These are phyloP conservation scores for Corynascus novoguineensis DNA, from an alignment of 495 filamentous ascomycete species.

Conservation along the genomic window DNA sequence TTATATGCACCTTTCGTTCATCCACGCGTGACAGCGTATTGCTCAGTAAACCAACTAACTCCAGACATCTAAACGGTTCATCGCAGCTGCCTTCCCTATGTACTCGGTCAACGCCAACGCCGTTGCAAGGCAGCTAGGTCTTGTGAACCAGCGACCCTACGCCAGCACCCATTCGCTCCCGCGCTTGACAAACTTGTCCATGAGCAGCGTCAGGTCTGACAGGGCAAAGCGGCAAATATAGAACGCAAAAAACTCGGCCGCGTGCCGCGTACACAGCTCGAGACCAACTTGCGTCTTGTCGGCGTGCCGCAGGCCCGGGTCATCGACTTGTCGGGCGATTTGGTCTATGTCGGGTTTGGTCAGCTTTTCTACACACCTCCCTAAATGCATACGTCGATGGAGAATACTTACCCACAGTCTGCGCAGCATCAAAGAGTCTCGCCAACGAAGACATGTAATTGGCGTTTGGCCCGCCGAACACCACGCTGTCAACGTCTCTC, in stretches of 20 bases:
- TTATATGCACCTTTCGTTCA: not conserved
- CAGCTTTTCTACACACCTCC: not conserved
- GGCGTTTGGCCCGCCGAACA: constrained; percentile 76
- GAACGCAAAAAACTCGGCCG: constrained; percentile 96
- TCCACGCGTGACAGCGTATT: not conserved
- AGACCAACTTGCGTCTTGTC: constrained; percentile 85
- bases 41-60: not conserved
- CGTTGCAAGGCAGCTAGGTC: too few species aligned
- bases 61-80: not conserved
- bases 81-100: not conserved
- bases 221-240: constrained; percentile 92
- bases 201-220: constrained; percentile 73
- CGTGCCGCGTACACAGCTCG: constrained; percentile 87
- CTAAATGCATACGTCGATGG: not conserved
- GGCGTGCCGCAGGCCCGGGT: constrained; percentile 75
- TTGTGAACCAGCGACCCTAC: too few species aligned
- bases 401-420: constrained; percentile 72
- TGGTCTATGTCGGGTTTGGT: constrained; percentile 60
- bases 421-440: constrained; percentile 87
- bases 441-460: constrained; percentile 89
- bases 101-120: too few species aligned
- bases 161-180: constrained; percentile 83
- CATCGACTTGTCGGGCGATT: constrained; percentile 92
- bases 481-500: constrained; percentile 61
- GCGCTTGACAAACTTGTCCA: constrained; percentile 96